Base-by-base conservation (phyloP, 73 alveolate species). In the Uronychia setigera region DNA sequence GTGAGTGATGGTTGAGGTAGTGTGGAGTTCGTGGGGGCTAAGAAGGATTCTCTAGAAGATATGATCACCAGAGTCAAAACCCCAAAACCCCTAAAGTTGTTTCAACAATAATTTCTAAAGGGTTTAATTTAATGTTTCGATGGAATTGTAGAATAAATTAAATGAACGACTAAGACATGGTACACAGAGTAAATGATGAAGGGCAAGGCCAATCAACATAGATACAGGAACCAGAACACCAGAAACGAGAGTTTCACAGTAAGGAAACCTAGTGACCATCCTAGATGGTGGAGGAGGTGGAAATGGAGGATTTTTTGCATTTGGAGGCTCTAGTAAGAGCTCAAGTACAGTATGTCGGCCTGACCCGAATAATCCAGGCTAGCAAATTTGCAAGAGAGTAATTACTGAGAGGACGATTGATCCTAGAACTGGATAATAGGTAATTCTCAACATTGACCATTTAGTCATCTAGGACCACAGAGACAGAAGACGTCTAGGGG, bases 301-400 rank as follows among this genome's bases (percentile, higher is more conserved):
- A 34, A 33, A 33, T 11, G 33, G 67, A 13, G 58, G 58, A 9
- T 28, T 19, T 5, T 78, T 34, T 33, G 67, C 67, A 11, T 78
- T 78, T 34, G 33, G 67, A 1, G 58, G 85, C 32, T 78, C 85
- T 11, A 78, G 85, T 33, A 32, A 34, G 11, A 27, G 67, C 32
- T 81, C 86, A 9, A 80, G 81, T 30, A 60, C 32, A 30, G 78
- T 33, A 1, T 88, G 94, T 83, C 27, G 87, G 57, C 74, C 77
- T 32, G 94, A 88, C 60, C 94, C 94, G 26, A 33, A 88, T n/a
- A 88, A 88, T 58, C 94, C 94, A 33, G 94, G 90, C 19, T 57
- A 82, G 59, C 80, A 88, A 58, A 88, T 88, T 26, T 88, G 94
- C 87, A 88, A 88, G 46, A 74, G 58, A 34, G 84, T 82, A 0